Conservation (phyloP, 2,329 filamentous ascomycete species). For the Biscogniauxia mediterranea region DNA sequence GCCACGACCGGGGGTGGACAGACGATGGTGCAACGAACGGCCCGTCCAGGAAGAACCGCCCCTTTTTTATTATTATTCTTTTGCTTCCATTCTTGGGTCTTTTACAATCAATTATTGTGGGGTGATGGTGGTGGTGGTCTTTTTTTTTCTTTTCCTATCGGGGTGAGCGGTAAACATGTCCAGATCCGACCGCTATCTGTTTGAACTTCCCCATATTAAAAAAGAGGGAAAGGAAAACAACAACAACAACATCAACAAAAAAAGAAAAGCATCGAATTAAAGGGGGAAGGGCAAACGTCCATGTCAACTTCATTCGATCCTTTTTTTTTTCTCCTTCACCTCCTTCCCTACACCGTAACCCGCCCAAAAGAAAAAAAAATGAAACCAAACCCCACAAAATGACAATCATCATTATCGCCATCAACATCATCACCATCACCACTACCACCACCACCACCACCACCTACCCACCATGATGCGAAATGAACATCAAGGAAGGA, state of each 20-base stretch:
- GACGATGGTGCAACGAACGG: background rate
- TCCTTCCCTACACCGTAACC: background rate
- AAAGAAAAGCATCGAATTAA: background rate
- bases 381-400: background rate
- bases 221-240: background rate
- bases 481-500: no score
- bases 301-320: background rate
- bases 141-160: background rate
- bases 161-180: background rate
- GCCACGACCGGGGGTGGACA: background rate
- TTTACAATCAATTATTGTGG: background rate
- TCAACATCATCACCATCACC: background rate
- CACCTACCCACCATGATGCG: no score
- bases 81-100: background rate
- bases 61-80: background rate
- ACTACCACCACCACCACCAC: background rate
- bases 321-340: background rate
- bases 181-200: background rate
- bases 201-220: background rate
- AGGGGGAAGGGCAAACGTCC: background rate
- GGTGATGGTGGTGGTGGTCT: background rate
- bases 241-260: no score
- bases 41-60: background rate
- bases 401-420: background rate
- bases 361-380: background rate